Conservation (phyloP, 805 yeast species). For the Ogataea angusta region DNA sequence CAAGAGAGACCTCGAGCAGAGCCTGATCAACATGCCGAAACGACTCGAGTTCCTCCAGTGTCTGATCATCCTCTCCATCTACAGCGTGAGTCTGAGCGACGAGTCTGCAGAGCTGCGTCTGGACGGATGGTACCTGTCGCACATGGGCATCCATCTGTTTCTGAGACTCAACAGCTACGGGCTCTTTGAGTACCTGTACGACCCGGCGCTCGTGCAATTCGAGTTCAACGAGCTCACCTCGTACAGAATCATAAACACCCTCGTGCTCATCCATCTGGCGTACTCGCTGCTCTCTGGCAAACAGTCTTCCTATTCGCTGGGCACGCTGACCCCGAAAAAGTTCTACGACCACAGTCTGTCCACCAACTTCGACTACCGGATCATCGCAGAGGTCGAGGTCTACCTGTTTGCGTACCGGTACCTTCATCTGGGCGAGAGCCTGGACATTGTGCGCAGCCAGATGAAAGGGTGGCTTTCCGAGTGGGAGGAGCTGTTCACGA, state of each 20-base stretch:
- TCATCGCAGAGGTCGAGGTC: constrained; percentile 71
- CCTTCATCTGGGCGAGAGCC: constrained; percentile 38
- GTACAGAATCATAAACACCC: constrained; percentile 68
- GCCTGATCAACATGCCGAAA: constrained; percentile 42
- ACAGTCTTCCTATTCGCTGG: constrained; percentile 31
- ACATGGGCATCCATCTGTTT: constrained; percentile 62
- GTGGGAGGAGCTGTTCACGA: constrained; percentile 67
- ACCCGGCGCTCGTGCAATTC: constrained; percentile 16
- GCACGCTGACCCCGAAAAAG: constrained; percentile 41
- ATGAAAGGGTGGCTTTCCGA: constrained; percentile 60
- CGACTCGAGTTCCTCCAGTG: constrained; percentile 64
- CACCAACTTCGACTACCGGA: constrained; percentile 78
- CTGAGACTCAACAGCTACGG: constrained; percentile 50
- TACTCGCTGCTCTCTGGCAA: constrained; percentile 60
- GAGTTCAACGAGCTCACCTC: constrained; percentile 49
- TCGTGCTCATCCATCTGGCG: constrained; percentile 64
- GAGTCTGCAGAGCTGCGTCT: constrained; percentile 41
- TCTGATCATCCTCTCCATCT: constrained; percentile 60
- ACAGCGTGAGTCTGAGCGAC: constrained; percentile 58
- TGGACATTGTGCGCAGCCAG: constrained; percentile 32
- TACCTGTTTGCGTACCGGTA: constrained; percentile 57
- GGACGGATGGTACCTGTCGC: constrained; percentile 71
- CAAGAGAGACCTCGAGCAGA: constrained; percentile 44
- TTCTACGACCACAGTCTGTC: constrained; percentile 51
- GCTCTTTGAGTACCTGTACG: constrained; percentile 28